phyloP scores from a whole-genome alignment of 805 yeast genomes.

The Lachancea dasiensis region DNA sequence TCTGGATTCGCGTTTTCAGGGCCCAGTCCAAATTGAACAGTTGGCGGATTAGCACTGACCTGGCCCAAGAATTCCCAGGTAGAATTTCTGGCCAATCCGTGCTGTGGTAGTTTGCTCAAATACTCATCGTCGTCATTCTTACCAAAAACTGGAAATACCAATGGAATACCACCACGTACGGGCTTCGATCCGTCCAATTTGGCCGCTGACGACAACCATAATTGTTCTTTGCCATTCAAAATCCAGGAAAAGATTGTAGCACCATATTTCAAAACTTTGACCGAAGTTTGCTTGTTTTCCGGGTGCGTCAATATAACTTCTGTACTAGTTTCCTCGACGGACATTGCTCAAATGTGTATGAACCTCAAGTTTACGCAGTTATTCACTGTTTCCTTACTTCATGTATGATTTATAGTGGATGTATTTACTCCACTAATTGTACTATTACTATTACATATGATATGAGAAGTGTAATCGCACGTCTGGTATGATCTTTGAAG shows the following conservation, averaged over 20 bases:
- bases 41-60: conserved; percentile 58
- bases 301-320: conserved; percentile 58
- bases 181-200: conserved; percentile 87
- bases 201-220: conserved; percentile 77
- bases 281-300: conserved; percentile 44
- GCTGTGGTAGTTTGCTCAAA: conserved; percentile 76
- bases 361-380: no score
- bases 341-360: conserved; percentile 39
- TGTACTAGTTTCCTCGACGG: conserved; percentile 60
- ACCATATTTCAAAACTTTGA: conserved; percentile 75
- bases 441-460: no score
- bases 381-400: no score
- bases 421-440: no score
- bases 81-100: conserved; percentile 90
- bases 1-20: conserved; percentile 75
- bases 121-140: conserved; percentile 53
- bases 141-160: conserved; percentile 93
- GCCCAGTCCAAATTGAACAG: conserved; percentile 85
- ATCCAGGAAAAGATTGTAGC: conserved; percentile 87
- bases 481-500: not conserved
- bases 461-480: no score
- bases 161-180: conserved; percentile 95
- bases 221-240: conserved; percentile 63
- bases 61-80: conserved; percentile 94
- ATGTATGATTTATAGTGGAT: no score